Base-by-base conservation (phyloP, 2,329 filamentous ascomycete species). In the Fusarium nygamai region DNA sequence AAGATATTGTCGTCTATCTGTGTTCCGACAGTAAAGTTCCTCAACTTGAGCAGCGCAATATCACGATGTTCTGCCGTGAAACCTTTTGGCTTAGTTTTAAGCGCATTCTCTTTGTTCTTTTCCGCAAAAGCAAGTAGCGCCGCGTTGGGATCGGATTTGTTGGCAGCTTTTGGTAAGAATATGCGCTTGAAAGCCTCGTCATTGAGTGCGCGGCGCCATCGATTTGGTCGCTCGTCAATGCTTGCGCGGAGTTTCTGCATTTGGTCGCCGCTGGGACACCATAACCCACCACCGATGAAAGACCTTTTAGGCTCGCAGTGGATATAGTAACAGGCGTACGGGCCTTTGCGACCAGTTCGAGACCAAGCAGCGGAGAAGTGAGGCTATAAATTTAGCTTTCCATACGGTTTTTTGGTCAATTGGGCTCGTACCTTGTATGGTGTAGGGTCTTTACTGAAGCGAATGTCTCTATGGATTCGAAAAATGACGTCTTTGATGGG, bases 311-410 rank as follows among this genome's bases (percentile, higher is more conserved):
- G 94, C 80, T 96, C 90, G 73, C 94, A 88, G 81, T 97, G 94
- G 27, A 98, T 84, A 83, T 97, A 98, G 84, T 98, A 98, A 79
- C 91, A 92, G 12, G 95, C 95, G 82, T 96, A 97, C 16, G 93
- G 92, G 0, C 94, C 94, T 83, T 98, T 97, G 62, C 93, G 89
- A 27, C 95, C 95, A 0, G 94, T 97, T 27, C 95, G 91, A 64
- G 93, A 96, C 90, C 94, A 97, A 31, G 94, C 93, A 43, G 93
- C 94, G 16, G 93, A 93, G 83, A 95, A 97, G 83, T 95, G 90
- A 61, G 94, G 89, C 91, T 94, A 59, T 27, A 50, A 19, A 62
- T 12, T 71, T 20, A 75, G 48, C 11, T 24, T 33, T 5, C 8
- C 24, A 16, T 64, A 13, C n/a, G 29, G 31, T 64, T 2, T 33